phyloP scores from a whole-genome alignment of 2,329 filamentous ascomycete species.

The Lithohypha guttulata region DNA sequence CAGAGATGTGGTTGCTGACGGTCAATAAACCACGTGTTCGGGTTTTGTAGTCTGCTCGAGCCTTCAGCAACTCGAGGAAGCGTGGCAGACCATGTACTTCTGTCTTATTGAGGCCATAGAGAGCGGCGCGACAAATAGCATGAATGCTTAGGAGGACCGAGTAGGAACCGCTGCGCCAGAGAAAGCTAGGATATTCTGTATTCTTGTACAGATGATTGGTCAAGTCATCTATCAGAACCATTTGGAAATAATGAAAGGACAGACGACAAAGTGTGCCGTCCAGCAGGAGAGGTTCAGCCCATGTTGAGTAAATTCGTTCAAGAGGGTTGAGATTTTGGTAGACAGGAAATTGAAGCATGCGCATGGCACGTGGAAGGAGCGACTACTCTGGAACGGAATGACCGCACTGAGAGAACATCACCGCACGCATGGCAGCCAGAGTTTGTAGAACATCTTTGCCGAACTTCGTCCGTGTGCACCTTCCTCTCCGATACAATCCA shows the following conservation, averaged over 20 bases:
- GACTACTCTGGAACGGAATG: no score
- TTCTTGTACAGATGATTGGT: constrained; percentile 26
- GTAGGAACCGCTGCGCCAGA: constrained; percentile 63
- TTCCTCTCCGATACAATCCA: no score
- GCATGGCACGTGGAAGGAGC: no score
- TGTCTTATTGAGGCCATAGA: constrained; percentile 62
- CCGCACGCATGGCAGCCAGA: no score
- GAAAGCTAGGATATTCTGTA: constrained; percentile 32
- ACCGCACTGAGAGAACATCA: no score
- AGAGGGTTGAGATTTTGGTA: background rate
- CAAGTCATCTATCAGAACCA: constrained; percentile 29
- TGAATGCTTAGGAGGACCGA: constrained; percentile 64
- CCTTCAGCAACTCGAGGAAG: constrained; percentile 67
- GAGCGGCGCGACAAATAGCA: constrained; percentile 59
- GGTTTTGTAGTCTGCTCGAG: constrained; percentile 53
- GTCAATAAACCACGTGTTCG: constrained; percentile 73
- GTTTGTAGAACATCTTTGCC: no score
- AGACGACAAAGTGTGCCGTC: background rate
- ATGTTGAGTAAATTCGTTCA: background rate
- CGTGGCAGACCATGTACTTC: constrained; percentile 65
- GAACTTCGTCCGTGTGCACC: no score
- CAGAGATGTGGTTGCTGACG: constrained; percentile 83
- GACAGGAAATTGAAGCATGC: background rate
- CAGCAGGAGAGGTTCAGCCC: background rate
- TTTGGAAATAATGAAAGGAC: background rate